phyloP scores from a whole-genome alignment of 805 yeast genomes.

The Spathaspora hagerdaliae region DNA sequence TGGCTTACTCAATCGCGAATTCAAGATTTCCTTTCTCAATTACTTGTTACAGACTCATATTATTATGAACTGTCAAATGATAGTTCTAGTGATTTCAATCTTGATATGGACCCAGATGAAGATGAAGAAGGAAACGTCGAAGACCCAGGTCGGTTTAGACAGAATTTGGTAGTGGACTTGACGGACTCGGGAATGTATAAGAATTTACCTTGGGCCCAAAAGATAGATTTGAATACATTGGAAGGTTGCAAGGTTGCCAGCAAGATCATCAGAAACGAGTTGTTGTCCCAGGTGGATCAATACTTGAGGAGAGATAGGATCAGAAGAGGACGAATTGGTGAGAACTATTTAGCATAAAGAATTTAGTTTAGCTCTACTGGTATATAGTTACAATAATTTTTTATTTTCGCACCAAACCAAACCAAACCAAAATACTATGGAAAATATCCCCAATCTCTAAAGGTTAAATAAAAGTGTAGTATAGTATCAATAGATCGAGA shows the following conservation, averaged over 20 bases:
- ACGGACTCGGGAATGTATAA: constrained; percentile 44
- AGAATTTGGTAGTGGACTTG: constrained; percentile 31
- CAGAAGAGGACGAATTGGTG: constrained; percentile 42
- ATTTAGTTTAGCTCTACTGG: neutral
- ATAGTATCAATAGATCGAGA: neutral
- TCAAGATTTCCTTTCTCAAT: constrained; percentile 30
- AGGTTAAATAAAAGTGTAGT: too few species aligned
- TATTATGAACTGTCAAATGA: constrained; percentile 1
- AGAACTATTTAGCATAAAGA: constrained; percentile 27
- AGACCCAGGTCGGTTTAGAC: constrained; percentile 6
- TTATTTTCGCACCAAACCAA: too few species aligned
- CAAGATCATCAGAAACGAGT: constrained; percentile 27
- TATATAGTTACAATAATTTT: too few species aligned
- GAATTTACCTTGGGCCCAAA: constrained; percentile 37
- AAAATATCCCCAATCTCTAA: too few species aligned
- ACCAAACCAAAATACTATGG: too few species aligned
- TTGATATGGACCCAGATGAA: constrained; percentile 7
- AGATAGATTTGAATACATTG: constrained; percentile 19
- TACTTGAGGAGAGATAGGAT: constrained; percentile 26
- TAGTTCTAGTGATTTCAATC: constrained; percentile 4
- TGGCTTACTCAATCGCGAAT: constrained; percentile 43
- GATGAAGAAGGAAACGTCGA: constrained; percentile 3
- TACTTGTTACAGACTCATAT: constrained; percentile 12
- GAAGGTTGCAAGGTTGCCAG: constrained; percentile 24
- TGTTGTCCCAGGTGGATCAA: constrained; percentile 27